Conservation (phyloP, 179 eudicot species). For the Carnegiea gigantea region DNA sequence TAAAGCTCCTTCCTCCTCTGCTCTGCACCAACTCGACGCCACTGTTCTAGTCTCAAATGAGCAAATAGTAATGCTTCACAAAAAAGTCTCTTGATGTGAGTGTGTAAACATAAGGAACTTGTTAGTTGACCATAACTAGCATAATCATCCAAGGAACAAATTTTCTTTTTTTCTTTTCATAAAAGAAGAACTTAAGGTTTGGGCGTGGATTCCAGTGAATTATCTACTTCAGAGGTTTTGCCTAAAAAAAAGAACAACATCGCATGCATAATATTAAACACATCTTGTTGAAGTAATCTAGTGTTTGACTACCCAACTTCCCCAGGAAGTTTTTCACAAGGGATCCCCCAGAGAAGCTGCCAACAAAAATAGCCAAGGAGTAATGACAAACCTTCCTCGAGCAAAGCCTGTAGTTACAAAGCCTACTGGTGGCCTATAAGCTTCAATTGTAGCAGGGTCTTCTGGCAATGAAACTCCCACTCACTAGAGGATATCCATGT, state of each 20-base stretch:
- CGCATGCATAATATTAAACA: no score
- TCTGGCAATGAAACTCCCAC: conserved; percentile 72
- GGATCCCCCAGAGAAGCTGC: background rate
- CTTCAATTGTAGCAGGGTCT: conserved; percentile 48
- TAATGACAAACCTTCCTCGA: conserved; percentile 64
- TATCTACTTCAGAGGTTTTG: no score
- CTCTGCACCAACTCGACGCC: conserved; percentile 51
- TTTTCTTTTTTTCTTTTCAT: no score
- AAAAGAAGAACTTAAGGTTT: no score
- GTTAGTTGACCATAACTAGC: background rate
- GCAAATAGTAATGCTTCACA: conserved; percentile 74
- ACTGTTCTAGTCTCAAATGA: conserved; percentile 65
- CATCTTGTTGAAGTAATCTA: background rate
- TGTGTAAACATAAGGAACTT: background rate
- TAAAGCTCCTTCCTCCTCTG: conserved; percentile 67
- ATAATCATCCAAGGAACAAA: background rate
- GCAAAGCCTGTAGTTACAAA: conserved; percentile 87
- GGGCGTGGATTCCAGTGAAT: no score
- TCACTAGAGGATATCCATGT: conserved; percentile 46
- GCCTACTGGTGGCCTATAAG: conserved; percentile 72
- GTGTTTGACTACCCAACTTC: no score
- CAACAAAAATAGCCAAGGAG: background rate
- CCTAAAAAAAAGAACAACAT: no score
- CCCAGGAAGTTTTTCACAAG: background rate
- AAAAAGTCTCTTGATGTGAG: conserved; percentile 69